These are phyloP conservation scores for Phytophthora aleatoria DNA, from an alignment of 352 stramenopile species.

Conservation along the genomic window DNA sequence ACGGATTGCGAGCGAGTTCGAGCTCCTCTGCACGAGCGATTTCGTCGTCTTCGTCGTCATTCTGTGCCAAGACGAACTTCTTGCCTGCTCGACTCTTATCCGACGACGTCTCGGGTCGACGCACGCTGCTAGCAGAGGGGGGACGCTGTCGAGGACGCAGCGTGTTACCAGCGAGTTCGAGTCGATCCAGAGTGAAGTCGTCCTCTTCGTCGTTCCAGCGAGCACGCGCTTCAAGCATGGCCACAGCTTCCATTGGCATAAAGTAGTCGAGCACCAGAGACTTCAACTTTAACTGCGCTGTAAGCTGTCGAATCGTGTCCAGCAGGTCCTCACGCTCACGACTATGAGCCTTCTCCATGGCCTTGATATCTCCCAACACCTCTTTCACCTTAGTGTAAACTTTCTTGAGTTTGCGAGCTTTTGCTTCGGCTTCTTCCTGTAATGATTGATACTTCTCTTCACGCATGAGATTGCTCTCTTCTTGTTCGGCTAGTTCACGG, in stretches of 20 bases:
- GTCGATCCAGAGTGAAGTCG: slow-evolving; percentile 67
- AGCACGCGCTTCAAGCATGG: slow-evolving; percentile 60
- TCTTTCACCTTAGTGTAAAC: slow-evolving; percentile 92
- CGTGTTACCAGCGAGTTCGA: slow-evolving; percentile 79
- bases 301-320: slow-evolving; percentile 95
- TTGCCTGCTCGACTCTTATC: slow-evolving; percentile 53
- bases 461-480: slow-evolving; percentile 93
- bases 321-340: slow-evolving; percentile 94
- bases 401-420: slow-evolving; percentile 97
- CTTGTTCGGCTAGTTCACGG: slow-evolving; percentile 92
- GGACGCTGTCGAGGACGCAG: slow-evolving; percentile 63
- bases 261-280: slow-evolving; percentile 94
- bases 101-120: slow-evolving; percentile 71
- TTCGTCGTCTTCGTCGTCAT: slow-evolving; percentile 57
- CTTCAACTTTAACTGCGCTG: slow-evolving; percentile 96
- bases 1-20: slow-evolving; percentile 74
- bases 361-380: slow-evolving; percentile 91
- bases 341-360: slow-evolving; percentile 93
- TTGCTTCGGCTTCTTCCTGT: slow-evolving; percentile 94
- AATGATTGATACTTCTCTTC: slow-evolving; percentile 91
- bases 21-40: slow-evolving; percentile 70
- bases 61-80: slow-evolving; percentile 44
- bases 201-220: slow-evolving; percentile 82
- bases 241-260: slow-evolving; percentile 68
- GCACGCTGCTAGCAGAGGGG: slow-evolving; percentile 70